Evolutionary conservation across 2,329 filamentous ascomycete species (phyloP).

Genomic region (Hymenoscyphus salicellus): DNA sequence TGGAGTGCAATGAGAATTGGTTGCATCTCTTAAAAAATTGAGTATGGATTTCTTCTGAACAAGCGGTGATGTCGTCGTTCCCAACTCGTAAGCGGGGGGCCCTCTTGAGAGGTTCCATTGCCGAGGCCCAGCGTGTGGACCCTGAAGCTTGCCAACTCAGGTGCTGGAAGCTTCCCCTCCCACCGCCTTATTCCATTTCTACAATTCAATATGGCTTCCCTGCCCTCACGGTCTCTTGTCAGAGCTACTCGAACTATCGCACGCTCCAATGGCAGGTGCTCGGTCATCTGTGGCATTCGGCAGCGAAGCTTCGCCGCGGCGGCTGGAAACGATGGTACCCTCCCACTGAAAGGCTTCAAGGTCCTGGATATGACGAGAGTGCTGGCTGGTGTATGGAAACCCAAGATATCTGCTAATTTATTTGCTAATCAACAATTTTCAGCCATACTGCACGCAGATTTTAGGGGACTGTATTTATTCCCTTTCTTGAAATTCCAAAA

Average conservation of each 20-base stretch:
- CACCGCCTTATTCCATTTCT: neutral
- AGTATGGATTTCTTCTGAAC: no score
- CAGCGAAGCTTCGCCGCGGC: constrained; percentile 26
- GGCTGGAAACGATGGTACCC: constrained; percentile 39
- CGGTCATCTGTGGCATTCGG: constrained; percentile 10
- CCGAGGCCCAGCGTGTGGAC: no score
- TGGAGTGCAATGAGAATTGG: no score
- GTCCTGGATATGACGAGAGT: constrained; percentile 97
- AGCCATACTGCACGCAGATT: constrained; percentile 98
- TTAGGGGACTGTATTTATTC: constrained; percentile 63
- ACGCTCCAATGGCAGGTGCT: constrained; percentile 20
- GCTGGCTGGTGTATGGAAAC: constrained; percentile 69
- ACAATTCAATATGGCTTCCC: neutral
- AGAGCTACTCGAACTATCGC: constrained; percentile 24
- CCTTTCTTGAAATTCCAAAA: no score
- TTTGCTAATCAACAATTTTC: constrained; percentile 8
- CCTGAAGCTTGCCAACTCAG: no score
- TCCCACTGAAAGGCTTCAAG: constrained; percentile 79
- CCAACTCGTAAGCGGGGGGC: no score
- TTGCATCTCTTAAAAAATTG: no score
- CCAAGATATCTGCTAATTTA: neutral
- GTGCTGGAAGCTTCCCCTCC: no score
- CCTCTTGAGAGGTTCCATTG: no score
- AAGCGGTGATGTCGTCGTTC: no score
- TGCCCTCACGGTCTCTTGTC: constrained; percentile 15